Evolutionary conservation across 345 rosid species (phyloP).

Genomic region (Cardiospermum halicacabum): DNA sequence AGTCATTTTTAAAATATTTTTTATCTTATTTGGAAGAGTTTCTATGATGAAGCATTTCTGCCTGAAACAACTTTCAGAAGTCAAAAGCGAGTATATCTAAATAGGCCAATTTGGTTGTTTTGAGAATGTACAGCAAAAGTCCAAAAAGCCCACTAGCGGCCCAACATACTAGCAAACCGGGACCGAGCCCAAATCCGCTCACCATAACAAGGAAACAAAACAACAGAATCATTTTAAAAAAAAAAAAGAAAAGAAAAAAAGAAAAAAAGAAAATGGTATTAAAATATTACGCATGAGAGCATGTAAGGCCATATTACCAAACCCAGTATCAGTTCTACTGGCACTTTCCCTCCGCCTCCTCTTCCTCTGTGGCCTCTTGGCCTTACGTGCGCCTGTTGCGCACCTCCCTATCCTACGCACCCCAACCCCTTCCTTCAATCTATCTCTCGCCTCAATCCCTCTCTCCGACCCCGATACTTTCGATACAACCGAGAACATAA

Average conservation of each 20-base stretch:
- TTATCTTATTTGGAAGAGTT: too few species aligned
- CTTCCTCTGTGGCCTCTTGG: constrained; percentile 42
- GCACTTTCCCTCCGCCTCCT: constrained; percentile 32
- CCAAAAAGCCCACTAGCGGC: too few species aligned
- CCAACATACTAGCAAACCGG: too few species aligned
- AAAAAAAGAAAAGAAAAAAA: neutral
- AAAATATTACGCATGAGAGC: constrained; percentile 14
- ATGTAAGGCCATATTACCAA: neutral
- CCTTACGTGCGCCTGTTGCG: constrained; percentile 45
- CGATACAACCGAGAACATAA: constrained; percentile 15
- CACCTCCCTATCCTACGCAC: constrained; percentile 39
- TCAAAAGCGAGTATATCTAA: too few species aligned
- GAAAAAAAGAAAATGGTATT: neutral
- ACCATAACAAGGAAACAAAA: too few species aligned
- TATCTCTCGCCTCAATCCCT: constrained; percentile 1
- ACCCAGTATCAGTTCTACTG: neutral
- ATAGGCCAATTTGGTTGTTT: too few species aligned
- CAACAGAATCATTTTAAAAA: neutral
- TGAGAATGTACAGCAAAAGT: too few species aligned
- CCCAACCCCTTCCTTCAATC: constrained; percentile 6
- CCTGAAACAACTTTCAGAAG: too few species aligned
- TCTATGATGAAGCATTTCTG: too few species aligned
- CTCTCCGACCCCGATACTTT: constrained; percentile 6
- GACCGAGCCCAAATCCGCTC: too few species aligned
- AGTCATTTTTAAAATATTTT: too few species aligned